Conservation (phyloP, 768 basidiomycete species). For the Gautieria morchelliformis region DNA sequence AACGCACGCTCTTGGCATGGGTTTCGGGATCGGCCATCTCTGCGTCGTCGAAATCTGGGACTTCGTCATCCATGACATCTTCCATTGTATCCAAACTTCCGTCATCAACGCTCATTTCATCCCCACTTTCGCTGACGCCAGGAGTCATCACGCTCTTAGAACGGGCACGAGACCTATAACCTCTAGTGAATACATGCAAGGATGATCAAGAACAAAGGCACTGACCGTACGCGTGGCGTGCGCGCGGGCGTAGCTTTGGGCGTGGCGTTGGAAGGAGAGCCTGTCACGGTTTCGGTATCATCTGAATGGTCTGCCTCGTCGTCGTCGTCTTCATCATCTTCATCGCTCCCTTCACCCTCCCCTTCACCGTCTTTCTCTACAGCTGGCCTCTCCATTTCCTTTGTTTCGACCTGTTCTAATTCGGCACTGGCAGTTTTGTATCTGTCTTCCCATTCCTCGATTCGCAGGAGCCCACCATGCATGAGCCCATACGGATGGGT, state of each 20-base stretch:
- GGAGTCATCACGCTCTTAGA: slow-evolving; percentile 2
- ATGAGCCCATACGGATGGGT: slow-evolving; percentile 86
- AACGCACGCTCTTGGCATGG: neutral
- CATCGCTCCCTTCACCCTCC: slow-evolving; percentile 28
- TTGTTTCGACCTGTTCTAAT: slow-evolving; percentile 59
- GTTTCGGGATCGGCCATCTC: neutral
- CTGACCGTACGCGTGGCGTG: neutral
- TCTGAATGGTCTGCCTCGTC: slow-evolving; percentile 22
- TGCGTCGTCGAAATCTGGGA: neutral
- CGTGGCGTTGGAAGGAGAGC: slow-evolving; percentile 8
- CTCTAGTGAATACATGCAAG: neutral
- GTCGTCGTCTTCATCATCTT: slow-evolving; percentile 25
- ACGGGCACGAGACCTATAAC: neutral
- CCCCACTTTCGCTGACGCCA: slow-evolving; percentile 17
- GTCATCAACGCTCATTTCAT: slow-evolving; percentile 52
- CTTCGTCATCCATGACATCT: neutral
- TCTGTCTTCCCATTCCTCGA: slow-evolving; percentile 62
- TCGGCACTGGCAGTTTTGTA: slow-evolving; percentile 56
- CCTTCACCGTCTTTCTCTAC: slow-evolving; percentile 30
- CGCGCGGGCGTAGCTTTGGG: neutral
- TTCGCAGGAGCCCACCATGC: slow-evolving; percentile 73
- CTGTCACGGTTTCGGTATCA: slow-evolving; percentile 11
- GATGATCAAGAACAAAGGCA: too few species aligned
- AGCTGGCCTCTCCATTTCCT: slow-evolving; percentile 36
- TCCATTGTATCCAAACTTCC: slow-evolving; percentile 12